Percentiles rank a stretch among this genome's conserved stretches.
These are phyloP conservation scores for Aspergillus sp. DNA, from an alignment of 2,329 filamentous ascomycete genomes.

Conservation along the genomic window DNA sequence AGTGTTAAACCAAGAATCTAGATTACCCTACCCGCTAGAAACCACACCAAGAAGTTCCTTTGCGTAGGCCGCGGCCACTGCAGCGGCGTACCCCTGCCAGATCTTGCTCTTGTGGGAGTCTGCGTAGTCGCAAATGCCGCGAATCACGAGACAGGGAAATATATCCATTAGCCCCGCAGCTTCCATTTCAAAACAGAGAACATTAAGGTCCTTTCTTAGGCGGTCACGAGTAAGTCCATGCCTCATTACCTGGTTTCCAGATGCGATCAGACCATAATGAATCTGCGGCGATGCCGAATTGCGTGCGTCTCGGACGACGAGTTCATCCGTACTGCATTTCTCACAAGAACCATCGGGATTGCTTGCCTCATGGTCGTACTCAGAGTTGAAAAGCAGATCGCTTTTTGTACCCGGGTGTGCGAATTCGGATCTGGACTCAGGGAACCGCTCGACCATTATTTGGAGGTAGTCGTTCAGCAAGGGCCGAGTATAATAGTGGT, in stretches of 20 bases:
- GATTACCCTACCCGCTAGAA: background rate
- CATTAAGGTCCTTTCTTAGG: background rate
- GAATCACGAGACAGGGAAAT: conserved; percentile 14
- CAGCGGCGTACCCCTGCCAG: conserved; percentile 11
- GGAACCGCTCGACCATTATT: background rate
- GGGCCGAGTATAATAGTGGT: background rate
- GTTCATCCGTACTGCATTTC: background rate
- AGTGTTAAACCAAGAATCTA: background rate
- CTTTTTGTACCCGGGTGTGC: background rate
- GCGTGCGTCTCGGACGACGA: background rate
- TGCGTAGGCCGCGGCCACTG: conserved; percentile 10
- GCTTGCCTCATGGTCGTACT: background rate
- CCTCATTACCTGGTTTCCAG: conserved; percentile 8
- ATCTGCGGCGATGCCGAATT: background rate
- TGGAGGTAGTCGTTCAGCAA: background rate
- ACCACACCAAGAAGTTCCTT: conserved; percentile 7
- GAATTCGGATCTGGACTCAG: background rate
- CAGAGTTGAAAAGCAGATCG: conserved; percentile 1
- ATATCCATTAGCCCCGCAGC: conserved; percentile 12
- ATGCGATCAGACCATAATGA: conserved; percentile 8
- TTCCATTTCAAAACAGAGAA: conserved; percentile 15
- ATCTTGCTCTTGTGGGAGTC: conserved; percentile 7
- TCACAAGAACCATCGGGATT: background rate
- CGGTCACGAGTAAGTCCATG: background rate
- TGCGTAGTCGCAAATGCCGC: conserved; percentile 14